These are phyloP conservation scores for Madurella fahalii DNA, from an alignment of 2,329 filamentous ascomycete genomes.

Conservation along the genomic window DNA sequence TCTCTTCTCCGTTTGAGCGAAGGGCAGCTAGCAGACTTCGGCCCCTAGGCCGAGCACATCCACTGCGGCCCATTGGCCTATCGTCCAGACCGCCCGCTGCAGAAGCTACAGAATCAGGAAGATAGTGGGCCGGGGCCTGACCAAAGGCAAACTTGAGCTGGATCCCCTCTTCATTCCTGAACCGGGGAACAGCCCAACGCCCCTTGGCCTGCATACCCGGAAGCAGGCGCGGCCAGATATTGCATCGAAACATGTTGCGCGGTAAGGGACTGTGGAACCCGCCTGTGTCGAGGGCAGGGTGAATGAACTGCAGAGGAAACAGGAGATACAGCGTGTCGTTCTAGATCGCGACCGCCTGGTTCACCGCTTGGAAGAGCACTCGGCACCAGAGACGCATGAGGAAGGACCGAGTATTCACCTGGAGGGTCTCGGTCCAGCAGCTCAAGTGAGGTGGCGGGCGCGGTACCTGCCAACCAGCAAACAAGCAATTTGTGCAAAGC, in stretches of 20 bases:
- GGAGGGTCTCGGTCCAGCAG: no score
- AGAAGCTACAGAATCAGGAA: conserved; percentile 2
- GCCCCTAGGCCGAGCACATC: no score
- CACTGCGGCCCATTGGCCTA: neutral
- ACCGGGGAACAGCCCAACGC: neutral
- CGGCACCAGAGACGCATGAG: no score
- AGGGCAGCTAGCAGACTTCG: no score
- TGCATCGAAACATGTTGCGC: neutral
- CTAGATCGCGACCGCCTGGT: no score
- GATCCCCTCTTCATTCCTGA: neutral
- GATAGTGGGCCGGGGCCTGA: conserved; percentile 1
- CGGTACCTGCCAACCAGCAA: no score
- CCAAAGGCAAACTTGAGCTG: neutral
- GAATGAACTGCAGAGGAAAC: no score
- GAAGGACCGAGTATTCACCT: no score
- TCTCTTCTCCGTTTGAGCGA: no score
- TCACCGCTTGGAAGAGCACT: no score
- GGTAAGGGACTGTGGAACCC: neutral
- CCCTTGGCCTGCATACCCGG: neutral
- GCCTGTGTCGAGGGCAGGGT: neutral
- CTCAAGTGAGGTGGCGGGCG: no score
- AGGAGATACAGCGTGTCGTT: no score
- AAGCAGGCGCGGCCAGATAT: neutral
- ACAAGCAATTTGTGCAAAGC: neutral
- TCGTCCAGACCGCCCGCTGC: conserved; percentile 6